These are phyloP conservation scores for Venturia aucupariae DNA, from an alignment of 2,329 filamentous ascomycete species.

Conservation along the genomic window DNA sequence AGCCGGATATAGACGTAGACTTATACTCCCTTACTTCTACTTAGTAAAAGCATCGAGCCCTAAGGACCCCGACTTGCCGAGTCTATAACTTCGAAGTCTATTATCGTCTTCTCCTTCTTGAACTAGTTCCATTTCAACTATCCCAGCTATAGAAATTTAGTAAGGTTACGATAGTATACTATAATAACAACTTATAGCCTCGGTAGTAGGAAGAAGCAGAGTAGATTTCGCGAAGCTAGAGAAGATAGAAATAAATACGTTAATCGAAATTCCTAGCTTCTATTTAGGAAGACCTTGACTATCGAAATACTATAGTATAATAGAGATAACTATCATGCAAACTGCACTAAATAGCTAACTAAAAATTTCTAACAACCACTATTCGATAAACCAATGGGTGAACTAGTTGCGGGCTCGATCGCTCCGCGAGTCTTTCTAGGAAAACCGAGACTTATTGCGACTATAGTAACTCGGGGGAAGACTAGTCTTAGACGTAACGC, in stretches of 20 bases:
- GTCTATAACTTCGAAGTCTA: constrained; percentile 29
- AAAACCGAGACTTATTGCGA: not conserved
- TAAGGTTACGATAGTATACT: too few species aligned
- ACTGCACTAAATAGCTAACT: constrained; percentile 23
- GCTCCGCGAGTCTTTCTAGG: not conserved
- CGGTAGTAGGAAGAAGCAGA: constrained; percentile 23
- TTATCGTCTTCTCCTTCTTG: constrained; percentile 21
- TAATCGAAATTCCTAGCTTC: constrained; percentile 26
- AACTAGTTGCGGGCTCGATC: constrained; percentile 5
- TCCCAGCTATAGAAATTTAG: too few species aligned
- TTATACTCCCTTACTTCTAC: constrained; percentile 9
- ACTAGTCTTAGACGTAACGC: too few species aligned
- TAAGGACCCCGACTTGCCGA: constrained; percentile 14
- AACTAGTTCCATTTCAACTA: constrained; percentile 28
- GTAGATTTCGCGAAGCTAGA: constrained; percentile 23
- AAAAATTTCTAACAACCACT: constrained; percentile 25
- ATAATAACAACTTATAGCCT: constrained; percentile 27
- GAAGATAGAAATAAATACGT: constrained; percentile 23
- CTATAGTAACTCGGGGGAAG: too few species aligned
- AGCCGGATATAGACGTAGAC: not conserved
- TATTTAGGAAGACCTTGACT: constrained; percentile 24
- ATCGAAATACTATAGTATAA: constrained; percentile 24
- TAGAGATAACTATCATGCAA: constrained; percentile 27
- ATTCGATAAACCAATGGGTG: constrained; percentile 15
- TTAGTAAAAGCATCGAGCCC: constrained; percentile 13